Evolutionary conservation across 139 green algal genomes (phyloP).

Genomic region (Micractinium sp.): DNA sequence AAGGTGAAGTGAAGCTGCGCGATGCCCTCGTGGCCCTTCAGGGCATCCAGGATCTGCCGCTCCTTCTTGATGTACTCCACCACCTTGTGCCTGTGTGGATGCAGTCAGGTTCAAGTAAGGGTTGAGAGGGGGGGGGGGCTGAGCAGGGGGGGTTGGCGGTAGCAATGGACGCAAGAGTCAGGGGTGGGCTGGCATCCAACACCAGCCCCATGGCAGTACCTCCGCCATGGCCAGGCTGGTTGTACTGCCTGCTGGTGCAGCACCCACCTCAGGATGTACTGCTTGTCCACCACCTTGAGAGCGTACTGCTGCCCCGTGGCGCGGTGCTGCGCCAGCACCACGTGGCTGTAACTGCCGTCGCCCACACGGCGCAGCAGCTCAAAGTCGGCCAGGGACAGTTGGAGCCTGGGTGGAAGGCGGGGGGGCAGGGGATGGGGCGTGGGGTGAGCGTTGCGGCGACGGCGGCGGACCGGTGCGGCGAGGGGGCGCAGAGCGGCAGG

Average conservation of each 20-base stretch:
- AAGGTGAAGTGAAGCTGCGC: conserved; percentile 79
- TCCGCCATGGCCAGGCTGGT: neutral
- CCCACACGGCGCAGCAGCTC: conserved; percentile 66
- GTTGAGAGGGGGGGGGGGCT: too few relatives aligned
- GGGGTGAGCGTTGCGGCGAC: neutral
- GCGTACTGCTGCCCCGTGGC: conserved; percentile 56
- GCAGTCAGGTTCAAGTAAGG: too few relatives aligned
- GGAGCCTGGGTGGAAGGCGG: conserved; percentile 23
- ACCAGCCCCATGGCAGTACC: too few relatives aligned
- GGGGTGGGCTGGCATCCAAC: neutral
- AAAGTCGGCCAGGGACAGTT: conserved; percentile 61
- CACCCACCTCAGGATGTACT: conserved; percentile 59
- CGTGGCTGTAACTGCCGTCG: conserved; percentile 75
- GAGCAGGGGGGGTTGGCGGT: neutral
- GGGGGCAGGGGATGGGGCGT: neutral
- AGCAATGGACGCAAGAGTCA: neutral
- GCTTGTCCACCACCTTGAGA: conserved; percentile 78
- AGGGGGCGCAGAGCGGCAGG: too few relatives aligned
- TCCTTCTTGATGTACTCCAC: conserved; percentile 65
- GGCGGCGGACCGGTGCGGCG: neutral
- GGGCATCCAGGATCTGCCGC: conserved; percentile 61
- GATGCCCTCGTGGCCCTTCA: conserved; percentile 62
- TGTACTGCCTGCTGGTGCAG: neutral
- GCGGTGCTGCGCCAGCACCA: conserved; percentile 54
- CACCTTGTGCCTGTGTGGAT: conserved; percentile 55